Conservation (phyloP, 2,329 filamentous ascomycete species). For the Clathrospora elynae region DNA sequence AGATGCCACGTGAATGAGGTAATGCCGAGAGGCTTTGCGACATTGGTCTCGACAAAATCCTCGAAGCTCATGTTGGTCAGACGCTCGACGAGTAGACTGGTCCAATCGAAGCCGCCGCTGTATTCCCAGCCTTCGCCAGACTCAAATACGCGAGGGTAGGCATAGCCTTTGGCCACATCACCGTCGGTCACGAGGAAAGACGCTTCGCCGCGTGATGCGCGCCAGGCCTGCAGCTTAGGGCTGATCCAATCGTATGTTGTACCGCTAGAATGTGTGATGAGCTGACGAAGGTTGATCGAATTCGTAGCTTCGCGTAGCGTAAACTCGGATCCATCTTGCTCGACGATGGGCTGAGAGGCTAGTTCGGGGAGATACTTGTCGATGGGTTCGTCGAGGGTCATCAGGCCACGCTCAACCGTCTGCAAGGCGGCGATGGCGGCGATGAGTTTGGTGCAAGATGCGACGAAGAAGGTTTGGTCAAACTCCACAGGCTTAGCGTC, state of each 20-base stretch:
- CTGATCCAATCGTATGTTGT: slow-evolving; percentile 52
- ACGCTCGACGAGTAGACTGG: slow-evolving; percentile 51
- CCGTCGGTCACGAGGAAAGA: slow-evolving; percentile 10
- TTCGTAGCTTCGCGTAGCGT: slow-evolving; percentile 14
- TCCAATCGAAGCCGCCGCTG: slow-evolving; percentile 56
- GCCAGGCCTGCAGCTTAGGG: slow-evolving; percentile 52
- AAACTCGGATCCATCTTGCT: slow-evolving; percentile 6
- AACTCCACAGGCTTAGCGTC: slow-evolving; percentile 58
- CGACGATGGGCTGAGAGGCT: slow-evolving; percentile 23
- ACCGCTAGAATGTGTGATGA: slow-evolving; percentile 58
- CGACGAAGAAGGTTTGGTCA: slow-evolving; percentile 57
- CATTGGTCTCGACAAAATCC: slow-evolving; percentile 51
- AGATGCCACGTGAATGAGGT: slow-evolving; percentile 30
- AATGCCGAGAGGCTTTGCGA: slow-evolving; percentile 52
- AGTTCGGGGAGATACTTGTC: slow-evolving; percentile 29
- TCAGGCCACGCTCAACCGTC: slow-evolving; percentile 34
- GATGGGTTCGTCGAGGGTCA: slow-evolving; percentile 36
- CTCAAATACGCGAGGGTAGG: slow-evolving; percentile 30
- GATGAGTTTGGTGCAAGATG: slow-evolving; percentile 43
- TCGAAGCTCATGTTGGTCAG: slow-evolving; percentile 49
- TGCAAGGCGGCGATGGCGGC: slow-evolving; percentile 38
- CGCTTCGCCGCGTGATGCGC: slow-evolving; percentile 36
- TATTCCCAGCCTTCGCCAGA: slow-evolving; percentile 58
- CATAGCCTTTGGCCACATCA: slow-evolving; percentile 42
- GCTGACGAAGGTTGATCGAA: slow-evolving; percentile 38